Evolutionary conservation across 257 asterid genomes (phyloP).

Genomic region (Echites panduratus): DNA sequence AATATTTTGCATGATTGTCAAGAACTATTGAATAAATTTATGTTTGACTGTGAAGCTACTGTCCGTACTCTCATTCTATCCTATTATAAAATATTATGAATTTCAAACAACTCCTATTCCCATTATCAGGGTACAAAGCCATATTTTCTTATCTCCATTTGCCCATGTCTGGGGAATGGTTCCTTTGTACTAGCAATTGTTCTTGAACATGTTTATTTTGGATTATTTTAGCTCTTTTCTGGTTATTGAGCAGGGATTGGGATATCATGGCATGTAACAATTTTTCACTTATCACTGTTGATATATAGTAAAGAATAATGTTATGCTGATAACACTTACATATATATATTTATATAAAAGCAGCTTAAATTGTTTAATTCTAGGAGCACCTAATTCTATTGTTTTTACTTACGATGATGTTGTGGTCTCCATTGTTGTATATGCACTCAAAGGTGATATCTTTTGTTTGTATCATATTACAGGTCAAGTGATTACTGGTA

Average conservation of each 20-base stretch:
- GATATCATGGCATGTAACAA: not conserved
- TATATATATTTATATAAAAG: not conserved
- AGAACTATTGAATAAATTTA: not conserved
- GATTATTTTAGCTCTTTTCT: not conserved
- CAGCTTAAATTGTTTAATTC: not conserved
- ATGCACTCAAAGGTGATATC: constrained; percentile 2
- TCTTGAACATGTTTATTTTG: not conserved
- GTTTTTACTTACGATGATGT: not conserved
- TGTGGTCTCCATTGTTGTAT: not conserved
- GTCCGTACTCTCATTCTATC: no score
- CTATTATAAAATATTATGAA: no score
- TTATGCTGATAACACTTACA: not conserved
- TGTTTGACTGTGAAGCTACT: not conserved
- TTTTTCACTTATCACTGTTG: not conserved
- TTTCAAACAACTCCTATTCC: no score
- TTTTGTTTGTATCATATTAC: constrained; percentile 9
- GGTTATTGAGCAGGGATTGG: not conserved
- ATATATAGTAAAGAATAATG: not conserved
- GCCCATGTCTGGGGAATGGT: not conserved
- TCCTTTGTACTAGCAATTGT: not conserved
- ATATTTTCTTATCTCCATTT: no score
- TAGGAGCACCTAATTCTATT: not conserved
- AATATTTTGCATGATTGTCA: not conserved
- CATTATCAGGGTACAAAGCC: no score
- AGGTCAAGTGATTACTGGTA: constrained; percentile 99